Evolutionary conservation across 352 stramenopile species (phyloP).

Genomic region (Phytophthora fragariaefolia): DNA sequence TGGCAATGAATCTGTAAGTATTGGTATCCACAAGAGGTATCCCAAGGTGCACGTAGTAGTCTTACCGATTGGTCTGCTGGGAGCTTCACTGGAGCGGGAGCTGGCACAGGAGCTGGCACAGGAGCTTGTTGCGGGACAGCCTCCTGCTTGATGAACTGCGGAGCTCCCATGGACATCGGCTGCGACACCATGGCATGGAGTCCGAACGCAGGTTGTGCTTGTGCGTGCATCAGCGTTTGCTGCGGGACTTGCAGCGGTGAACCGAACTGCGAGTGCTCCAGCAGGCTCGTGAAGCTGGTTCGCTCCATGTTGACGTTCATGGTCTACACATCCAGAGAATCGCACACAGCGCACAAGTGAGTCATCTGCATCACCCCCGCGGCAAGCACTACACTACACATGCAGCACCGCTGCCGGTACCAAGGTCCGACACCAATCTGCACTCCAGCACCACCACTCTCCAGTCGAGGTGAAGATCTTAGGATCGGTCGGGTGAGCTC

Average conservation of each 20-base stretch:
- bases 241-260: conserved; percentile 34
- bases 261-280: conserved; percentile 41
- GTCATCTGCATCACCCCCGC: conserved; percentile 23
- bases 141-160: conserved; percentile 37
- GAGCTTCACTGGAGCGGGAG: conserved; percentile 26
- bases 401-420: conserved; percentile 1
- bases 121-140: conserved; percentile 19
- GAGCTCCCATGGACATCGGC: conserved; percentile 25
- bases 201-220: conserved; percentile 25
- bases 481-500: conserved; percentile 8
- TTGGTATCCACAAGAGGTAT: neutral
- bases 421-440: neutral
- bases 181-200: conserved; percentile 35
- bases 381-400: neutral
- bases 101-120: too few species aligned
- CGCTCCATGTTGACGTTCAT: conserved; percentile 56
- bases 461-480: conserved; percentile 8
- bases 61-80: conserved; percentile 35
- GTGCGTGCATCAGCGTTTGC: conserved; percentile 31
- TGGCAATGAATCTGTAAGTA: conserved; percentile 19
- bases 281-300: conserved; percentile 39
- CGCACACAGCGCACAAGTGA: conserved; percentile 40
- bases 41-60: conserved; percentile 1
- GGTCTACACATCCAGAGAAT: conserved; percentile 38
- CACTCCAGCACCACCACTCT: conserved; percentile 1